phyloP scores from a whole-genome alignment of 2,329 filamentous ascomycete genomes.

The Alternaria consortialis region DNA sequence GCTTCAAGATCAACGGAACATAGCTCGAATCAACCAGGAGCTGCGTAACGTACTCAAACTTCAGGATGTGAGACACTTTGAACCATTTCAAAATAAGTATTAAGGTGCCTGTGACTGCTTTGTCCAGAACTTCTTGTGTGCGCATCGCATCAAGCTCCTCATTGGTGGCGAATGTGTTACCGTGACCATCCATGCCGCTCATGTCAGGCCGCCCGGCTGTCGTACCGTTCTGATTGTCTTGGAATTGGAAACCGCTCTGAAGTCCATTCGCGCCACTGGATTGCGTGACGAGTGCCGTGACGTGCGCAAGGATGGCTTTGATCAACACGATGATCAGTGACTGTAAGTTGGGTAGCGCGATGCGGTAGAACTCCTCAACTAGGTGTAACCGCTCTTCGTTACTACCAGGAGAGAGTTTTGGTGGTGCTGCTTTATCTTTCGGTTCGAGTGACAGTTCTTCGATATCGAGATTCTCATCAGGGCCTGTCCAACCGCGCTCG shows the following conservation, averaged over 20 bases:
- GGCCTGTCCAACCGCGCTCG: constrained; percentile 83
- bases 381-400: constrained; percentile 72
- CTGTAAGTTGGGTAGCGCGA: constrained; percentile 84
- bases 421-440: constrained; percentile 30
- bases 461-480: constrained; percentile 57
- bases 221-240: constrained; percentile 53
- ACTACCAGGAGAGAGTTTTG: constrained; percentile 57
- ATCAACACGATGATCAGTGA: constrained; percentile 92
- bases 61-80: constrained; percentile 90
- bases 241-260: constrained; percentile 58
- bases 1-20: constrained; percentile 87
- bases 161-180: constrained; percentile 43
- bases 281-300: constrained; percentile 81
- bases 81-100: constrained; percentile 95
- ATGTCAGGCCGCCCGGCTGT: constrained; percentile 41
- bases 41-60: constrained; percentile 95
- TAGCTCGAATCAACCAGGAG: constrained; percentile 95
- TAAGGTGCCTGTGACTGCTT: constrained; percentile 89
- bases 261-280: constrained; percentile 58
- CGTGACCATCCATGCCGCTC: constrained; percentile 45
- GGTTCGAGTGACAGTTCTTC: constrained; percentile 52
- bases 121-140: constrained; percentile 85
- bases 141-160: constrained; percentile 86
- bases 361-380: constrained; percentile 82
- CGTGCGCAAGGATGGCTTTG: constrained; percentile 86